Percentiles rank a stretch among this genome's conserved stretches.
These are phyloP conservation scores for Eimeria acervulina DNA, from an alignment of 169 alveolate genomes.

Conservation along the genomic window DNA sequence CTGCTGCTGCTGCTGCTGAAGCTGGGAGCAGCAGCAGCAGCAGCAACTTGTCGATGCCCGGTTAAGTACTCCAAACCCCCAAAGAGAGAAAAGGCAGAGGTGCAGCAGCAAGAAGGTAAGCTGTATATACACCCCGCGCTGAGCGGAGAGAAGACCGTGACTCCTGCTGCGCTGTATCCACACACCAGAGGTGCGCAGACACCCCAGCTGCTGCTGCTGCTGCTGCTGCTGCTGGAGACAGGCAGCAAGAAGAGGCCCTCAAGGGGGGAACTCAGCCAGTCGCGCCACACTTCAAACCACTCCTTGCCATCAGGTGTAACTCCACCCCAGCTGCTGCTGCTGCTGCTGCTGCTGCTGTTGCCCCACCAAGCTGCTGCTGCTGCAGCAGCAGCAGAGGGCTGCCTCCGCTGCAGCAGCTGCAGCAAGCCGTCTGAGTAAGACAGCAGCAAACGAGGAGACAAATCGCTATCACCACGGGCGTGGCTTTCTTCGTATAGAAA, in stretches of 20 bases:
- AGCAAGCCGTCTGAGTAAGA: constrained; percentile 15
- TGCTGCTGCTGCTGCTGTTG: constrained; percentile 30
- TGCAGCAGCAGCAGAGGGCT: neutral
- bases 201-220: constrained; percentile 23
- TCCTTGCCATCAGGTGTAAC: neutral
- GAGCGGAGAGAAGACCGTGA: neutral
- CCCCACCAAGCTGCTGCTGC: neutral
- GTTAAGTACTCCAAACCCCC: neutral
- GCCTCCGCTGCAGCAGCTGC: constrained; percentile 41
- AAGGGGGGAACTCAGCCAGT: neutral
- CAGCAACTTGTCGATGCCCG: constrained; percentile 24
- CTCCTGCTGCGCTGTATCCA: neutral
- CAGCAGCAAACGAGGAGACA: constrained; percentile 15
- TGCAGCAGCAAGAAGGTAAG: neutral
- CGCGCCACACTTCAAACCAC: constrained; percentile 12
- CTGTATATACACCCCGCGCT: neutral
- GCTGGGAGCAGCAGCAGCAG: neutral
- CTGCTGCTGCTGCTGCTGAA: neutral
- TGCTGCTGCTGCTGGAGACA: neutral
- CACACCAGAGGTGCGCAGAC: neutral
- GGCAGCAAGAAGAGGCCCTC: constrained; percentile 3
- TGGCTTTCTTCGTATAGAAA: neutral
- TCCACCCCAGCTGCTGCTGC: neutral
- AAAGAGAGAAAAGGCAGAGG: neutral
- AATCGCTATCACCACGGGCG: neutral